These are phyloP conservation scores for Phoma sp. DNA, from an alignment of 2,329 filamentous ascomycete species.

Conservation along the genomic window DNA sequence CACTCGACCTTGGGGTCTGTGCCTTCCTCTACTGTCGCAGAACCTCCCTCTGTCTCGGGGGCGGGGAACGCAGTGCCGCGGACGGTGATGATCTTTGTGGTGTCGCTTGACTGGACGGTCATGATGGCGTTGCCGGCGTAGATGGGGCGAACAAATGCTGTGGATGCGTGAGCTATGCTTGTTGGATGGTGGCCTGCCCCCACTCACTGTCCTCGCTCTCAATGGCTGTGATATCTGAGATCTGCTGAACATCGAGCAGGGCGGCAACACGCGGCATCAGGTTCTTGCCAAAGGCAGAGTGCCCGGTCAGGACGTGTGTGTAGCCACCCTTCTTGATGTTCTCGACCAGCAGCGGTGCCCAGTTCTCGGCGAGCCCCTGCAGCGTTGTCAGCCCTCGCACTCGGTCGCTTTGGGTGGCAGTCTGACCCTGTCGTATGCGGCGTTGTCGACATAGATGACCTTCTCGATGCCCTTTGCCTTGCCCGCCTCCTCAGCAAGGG, in stretches of 20 bases:
- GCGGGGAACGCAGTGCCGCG: slow-evolving; percentile 90
- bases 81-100: slow-evolving; percentile 87
- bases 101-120: slow-evolving; percentile 88
- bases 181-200: no score
- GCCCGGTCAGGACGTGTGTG: slow-evolving; percentile 87
- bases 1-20: slow-evolving; percentile 79
- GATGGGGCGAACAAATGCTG: slow-evolving; percentile 89
- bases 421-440: slow-evolving; percentile 85
- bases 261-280: slow-evolving; percentile 90
- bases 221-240: slow-evolving; percentile 88
- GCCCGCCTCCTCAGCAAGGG: slow-evolving; percentile 79
- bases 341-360: slow-evolving; percentile 87
- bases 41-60: slow-evolving; percentile 72
- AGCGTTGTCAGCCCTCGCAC: slow-evolving; percentile 13
- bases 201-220: slow-evolving; percentile 80
- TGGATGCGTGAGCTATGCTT: slow-evolving; percentile 5
- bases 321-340: slow-evolving; percentile 97
- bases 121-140: slow-evolving; percentile 98
- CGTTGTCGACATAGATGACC: slow-evolving; percentile 86
- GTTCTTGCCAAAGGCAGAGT: slow-evolving; percentile 97
- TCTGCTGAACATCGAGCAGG: slow-evolving; percentile 87
- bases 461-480: slow-evolving; percentile 92
- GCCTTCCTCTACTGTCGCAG: slow-evolving; percentile 79
- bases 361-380: slow-evolving; percentile 87
- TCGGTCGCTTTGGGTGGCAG: background rate